A percentile compares a stretch with the other conserved stretches of the same genome.
phyloP scores from a whole-genome alignment of 306 rosid genomes.

The Lathyrus oleraceus region DNA sequence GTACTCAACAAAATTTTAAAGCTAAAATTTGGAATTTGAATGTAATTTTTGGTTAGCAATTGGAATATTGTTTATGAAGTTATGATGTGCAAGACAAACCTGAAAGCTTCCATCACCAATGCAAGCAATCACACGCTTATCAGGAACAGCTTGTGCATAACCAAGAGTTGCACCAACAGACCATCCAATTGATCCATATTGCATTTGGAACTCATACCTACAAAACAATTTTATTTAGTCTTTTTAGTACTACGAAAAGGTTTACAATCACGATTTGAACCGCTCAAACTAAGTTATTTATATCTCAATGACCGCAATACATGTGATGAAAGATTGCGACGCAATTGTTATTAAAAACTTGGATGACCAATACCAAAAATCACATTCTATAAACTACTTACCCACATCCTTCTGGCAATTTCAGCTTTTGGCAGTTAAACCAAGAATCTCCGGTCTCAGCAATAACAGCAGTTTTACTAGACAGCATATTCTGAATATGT shows the following conservation, averaged over 20 bases:
- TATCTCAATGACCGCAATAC: background rate
- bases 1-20: background rate
- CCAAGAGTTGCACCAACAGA: slow-evolving; percentile 74
- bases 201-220: slow-evolving; percentile 76
- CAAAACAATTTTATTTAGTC: background rate
- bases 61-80: background rate
- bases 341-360: no score
- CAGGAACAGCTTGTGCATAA: slow-evolving; percentile 60
- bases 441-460: slow-evolving; percentile 79
- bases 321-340: no score
- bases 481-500: slow-evolving; percentile 56
- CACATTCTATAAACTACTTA: slow-evolving; percentile 23
- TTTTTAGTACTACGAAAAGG: background rate
- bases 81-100: slow-evolving; percentile 37
- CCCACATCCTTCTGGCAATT: slow-evolving; percentile 65
- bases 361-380: background rate
- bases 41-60: background rate
- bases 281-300: background rate
- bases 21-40: background rate
- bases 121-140: slow-evolving; percentile 57
- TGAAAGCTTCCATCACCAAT: slow-evolving; percentile 77
- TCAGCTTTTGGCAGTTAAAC: slow-evolving; percentile 72
- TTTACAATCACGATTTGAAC: background rate
- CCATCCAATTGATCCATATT: slow-evolving; percentile 72
- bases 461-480: slow-evolving; percentile 56